phyloP scores from a whole-genome alignment of 139 green algal species.

The Auxenochlorella protothecoides region DNA sequence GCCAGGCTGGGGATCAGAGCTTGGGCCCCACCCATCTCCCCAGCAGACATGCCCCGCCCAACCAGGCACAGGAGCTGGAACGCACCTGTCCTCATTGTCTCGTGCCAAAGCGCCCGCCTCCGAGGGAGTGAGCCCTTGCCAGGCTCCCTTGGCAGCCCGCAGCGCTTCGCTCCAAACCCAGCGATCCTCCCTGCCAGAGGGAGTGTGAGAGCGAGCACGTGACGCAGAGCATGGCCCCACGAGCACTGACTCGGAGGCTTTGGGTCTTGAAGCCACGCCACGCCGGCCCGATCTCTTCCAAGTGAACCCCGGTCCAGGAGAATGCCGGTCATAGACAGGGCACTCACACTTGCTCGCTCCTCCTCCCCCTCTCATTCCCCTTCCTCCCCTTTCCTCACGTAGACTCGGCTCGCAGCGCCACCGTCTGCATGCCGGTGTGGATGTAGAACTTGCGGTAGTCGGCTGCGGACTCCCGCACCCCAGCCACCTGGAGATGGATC shows the following conservation, averaged over 20 bases:
- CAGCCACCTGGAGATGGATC: slow-evolving; percentile 40
- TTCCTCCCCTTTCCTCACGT: slow-evolving; percentile 24
- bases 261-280: neutral
- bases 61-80: too few relatives aligned
- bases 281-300: neutral
- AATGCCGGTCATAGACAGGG: too few relatives aligned
- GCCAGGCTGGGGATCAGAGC: too few relatives aligned
- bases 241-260: too few relatives aligned
- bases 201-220: too few relatives aligned
- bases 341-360: too few relatives aligned
- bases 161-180: slow-evolving; percentile 48
- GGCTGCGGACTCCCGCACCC: slow-evolving; percentile 32
- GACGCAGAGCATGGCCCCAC: too few relatives aligned
- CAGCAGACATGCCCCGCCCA: too few relatives aligned
- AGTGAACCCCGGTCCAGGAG: too few relatives aligned
- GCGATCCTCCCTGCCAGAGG: slow-evolving; percentile 34
- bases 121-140: slow-evolving; percentile 14
- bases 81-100: neutral
- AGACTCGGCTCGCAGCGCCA: slow-evolving; percentile 51
- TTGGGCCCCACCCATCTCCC: too few relatives aligned
- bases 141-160: slow-evolving; percentile 17
- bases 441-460: slow-evolving; percentile 73
- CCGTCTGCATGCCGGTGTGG: slow-evolving; percentile 39
- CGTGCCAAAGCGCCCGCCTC: slow-evolving; percentile 13
- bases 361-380: neutral